Conservation (phyloP, 2,329 filamentous ascomycete species). For the Berkeleyomyces rouxiae region DNA sequence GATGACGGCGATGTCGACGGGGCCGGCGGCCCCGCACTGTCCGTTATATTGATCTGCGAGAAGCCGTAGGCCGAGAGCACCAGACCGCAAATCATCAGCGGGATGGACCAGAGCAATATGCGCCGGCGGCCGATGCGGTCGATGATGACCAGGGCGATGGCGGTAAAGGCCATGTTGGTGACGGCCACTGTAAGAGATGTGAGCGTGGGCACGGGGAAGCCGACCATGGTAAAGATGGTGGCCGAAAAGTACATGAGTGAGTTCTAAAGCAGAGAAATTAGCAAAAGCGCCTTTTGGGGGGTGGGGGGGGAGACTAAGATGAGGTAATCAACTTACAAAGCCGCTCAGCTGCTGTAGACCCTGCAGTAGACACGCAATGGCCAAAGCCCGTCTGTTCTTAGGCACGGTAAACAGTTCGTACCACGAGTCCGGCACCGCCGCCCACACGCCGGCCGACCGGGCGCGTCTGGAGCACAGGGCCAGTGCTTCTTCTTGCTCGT, state of each 20-base stretch:
- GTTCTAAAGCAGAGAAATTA: conserved; percentile 34
- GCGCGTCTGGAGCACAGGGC: conserved; percentile 24
- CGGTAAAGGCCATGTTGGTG: conserved; percentile 68
- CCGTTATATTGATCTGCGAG: conserved; percentile 37
- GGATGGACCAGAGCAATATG: conserved; percentile 69
- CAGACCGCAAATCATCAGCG: conserved; percentile 65
- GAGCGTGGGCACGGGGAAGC: conserved; percentile 62
- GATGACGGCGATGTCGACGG: conserved; percentile 13
- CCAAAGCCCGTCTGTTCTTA: conserved; percentile 57
- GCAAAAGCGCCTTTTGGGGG: neutral
- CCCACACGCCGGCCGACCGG: conserved; percentile 22
- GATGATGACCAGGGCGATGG: conserved; percentile 59
- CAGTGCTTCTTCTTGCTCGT: conserved; percentile 36
- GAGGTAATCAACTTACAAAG: conserved; percentile 37
- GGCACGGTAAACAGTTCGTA: conserved; percentile 37
- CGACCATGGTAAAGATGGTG: conserved; percentile 62
- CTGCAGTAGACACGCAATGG: conserved; percentile 75
- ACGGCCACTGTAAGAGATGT: conserved; percentile 65
- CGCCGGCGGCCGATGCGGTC: conserved; percentile 64
- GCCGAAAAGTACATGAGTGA: conserved; percentile 86
- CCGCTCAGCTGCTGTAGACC: conserved; percentile 78
- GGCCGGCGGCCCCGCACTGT: neutral
- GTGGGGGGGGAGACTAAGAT: no score
- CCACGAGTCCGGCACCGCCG: conserved; percentile 22
- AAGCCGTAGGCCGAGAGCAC: conserved; percentile 58